These are phyloP conservation scores for Pseudocercospora fuligena DNA, from an alignment of 2,329 filamentous ascomycete species.

Conservation along the genomic window DNA sequence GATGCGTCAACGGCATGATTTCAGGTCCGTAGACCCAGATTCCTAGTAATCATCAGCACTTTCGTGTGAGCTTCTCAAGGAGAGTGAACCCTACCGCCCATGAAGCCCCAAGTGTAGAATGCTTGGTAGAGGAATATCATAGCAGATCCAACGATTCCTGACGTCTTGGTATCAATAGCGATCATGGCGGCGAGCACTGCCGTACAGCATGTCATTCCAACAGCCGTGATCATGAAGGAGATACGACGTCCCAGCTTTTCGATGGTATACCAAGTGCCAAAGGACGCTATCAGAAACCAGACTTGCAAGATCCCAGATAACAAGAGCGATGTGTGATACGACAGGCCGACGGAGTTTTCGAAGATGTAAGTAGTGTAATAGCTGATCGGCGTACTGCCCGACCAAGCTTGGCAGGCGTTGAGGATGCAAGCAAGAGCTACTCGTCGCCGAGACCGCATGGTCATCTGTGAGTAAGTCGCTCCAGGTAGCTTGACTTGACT, in stretches of 20 bases:
- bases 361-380: neutral
- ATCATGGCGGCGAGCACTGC: neutral
- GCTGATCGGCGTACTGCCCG: neutral
- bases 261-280: neutral
- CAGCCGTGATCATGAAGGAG: neutral
- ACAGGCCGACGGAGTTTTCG: neutral
- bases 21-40: slow-evolving; percentile 7
- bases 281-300: neutral
- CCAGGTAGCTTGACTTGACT: slow-evolving; percentile 10
- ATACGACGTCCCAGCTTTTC: neutral
- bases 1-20: slow-evolving; percentile 5
- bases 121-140: neutral
- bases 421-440: slow-evolving; percentile 12
- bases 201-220: slow-evolving; percentile 2
- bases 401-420: slow-evolving; percentile 10
- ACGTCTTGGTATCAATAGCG: neutral
- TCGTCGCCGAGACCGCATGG: slow-evolving; percentile 6
- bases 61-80: neutral
- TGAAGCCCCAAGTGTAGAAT: neutral
- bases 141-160: neutral
- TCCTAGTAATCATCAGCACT: neutral
- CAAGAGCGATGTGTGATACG: neutral
- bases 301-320: neutral
- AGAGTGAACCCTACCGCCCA: neutral
- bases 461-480: slow-evolving; percentile 4